Base-by-base conservation (phyloP, 1,284 basidiomycete genomes). In the Cronartium ribicola region DNA sequence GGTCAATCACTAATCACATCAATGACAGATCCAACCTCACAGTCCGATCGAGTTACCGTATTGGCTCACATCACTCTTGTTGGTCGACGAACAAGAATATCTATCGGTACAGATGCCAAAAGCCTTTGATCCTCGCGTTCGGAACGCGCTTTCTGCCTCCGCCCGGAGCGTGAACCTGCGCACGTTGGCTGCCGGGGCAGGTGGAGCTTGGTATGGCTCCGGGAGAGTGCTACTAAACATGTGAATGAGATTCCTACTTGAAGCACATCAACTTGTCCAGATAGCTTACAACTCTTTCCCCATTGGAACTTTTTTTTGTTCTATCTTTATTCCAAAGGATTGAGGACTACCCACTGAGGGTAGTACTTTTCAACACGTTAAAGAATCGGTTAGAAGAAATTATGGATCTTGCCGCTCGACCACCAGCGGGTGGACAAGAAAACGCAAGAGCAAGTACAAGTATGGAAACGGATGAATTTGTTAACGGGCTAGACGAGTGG, bases 41-140 rank as follows among this genome's bases (percentile, higher is more conserved):
- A 77, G 78, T 0, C 74, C 75, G 3, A 61, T 80, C 61, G 80
- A 80, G 62, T 72, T 80, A 41, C 80, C 80, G 0, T 80, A 75
- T 76, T 80, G 80, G 80, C 74, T 80, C 10, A 79, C 78, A 0
- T 36, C 60, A 51, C 76, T 75, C 63, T 75, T 77, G 39, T 72
- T 51, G 46, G 43, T 29, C 39, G 66, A 71, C 17, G 46, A 17
- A 71, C 79, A 79, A 48, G 79, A 80, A 74, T 76, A 77, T 40
- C 43, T 80, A 61, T 76, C 76, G 39, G 75, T 80, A 59, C 76
- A 75, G n/a, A 67, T 80, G 5, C 80, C 80, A 7, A 76, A 78
- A 48, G 72, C 78, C 0, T 80, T 79, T 75, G 75, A 76, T 14
- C 60, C 75, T 0, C 75, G 76, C 17, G 77, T 80, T 40, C 75